A percentile compares a stretch with the other conserved stretches of the same genome.
phyloP scores from a whole-genome alignment of 371 early-diverging fungal genomes.

The Globomyces sp. region DNA sequence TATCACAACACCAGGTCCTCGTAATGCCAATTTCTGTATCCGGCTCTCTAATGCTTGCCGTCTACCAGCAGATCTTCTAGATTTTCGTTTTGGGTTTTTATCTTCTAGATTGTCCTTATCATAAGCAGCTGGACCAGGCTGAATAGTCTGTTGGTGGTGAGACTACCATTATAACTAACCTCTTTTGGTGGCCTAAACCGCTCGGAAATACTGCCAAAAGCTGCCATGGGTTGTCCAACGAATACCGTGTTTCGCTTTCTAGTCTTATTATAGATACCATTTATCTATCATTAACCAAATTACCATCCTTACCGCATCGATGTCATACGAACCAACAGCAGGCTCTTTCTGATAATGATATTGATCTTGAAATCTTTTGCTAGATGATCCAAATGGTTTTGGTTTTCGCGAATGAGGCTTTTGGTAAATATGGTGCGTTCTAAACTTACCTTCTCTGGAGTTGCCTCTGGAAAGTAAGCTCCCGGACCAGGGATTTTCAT shows the following conservation, averaged over 20 bases:
- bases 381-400: constrained; percentile 44
- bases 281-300: constrained; percentile 17
- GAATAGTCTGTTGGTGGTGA: not conserved
- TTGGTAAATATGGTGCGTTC: not conserved
- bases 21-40: constrained; percentile 4
- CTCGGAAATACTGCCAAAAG: constrained; percentile 37
- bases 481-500: constrained; percentile 43
- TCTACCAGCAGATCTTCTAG: constrained; percentile 13
- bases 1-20: not conserved
- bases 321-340: constrained; percentile 40
- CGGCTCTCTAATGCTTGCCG: constrained; percentile 1
- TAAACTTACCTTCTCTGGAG: not conserved
- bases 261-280: constrained; percentile 23
- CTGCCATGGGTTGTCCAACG: constrained; percentile 23
- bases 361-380: constrained; percentile 30
- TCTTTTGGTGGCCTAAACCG: constrained; percentile 28
- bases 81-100: constrained; percentile 17
- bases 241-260: constrained; percentile 19
- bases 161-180: constrained; percentile 22
- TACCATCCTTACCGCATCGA: constrained; percentile 25
- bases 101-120: constrained; percentile 19
- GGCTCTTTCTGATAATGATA: constrained; percentile 23
- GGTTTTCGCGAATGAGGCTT: constrained; percentile 30
- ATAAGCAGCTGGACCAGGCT: constrained; percentile 40
- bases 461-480: constrained; percentile 40